Percentiles rank a stretch among this genome's conserved stretches.
Evolutionary conservation across 2,329 filamentous ascomycete species (phyloP).

Genomic region (Claviceps citrina): DNA sequence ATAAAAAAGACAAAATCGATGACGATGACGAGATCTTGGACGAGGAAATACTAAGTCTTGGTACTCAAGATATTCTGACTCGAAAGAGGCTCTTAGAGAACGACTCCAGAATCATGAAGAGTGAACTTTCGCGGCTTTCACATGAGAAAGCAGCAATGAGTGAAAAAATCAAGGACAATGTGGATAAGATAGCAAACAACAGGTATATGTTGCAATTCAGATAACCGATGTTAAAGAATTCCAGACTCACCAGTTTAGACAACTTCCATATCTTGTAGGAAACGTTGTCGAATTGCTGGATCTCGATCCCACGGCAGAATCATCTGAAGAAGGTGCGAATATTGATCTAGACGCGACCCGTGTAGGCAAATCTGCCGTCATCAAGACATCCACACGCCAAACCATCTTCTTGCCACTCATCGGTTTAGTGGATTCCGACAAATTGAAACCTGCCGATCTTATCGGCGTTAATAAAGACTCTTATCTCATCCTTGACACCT

Average conservation of each 20-base stretch:
- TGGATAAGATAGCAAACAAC: constrained; percentile 99
- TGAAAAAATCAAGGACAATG: constrained; percentile 98
- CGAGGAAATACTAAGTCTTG: constrained; percentile 81
- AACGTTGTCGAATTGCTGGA: constrained; percentile 97
- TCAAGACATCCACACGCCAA: constrained; percentile 96
- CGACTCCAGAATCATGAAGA: constrained; percentile 96
- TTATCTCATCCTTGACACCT: constrained; percentile 88
- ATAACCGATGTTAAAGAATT: background rate
- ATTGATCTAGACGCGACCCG: constrained; percentile 94
- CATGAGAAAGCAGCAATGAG: constrained; percentile 94
- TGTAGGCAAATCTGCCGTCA: constrained; percentile 95
- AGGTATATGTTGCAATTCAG: constrained; percentile 39
- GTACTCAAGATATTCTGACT: constrained; percentile 87
- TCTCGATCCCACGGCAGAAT: constrained; percentile 88
- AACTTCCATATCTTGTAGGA: constrained; percentile 94
- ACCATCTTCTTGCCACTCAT: constrained; percentile 98
- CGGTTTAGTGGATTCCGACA: constrained; percentile 87
- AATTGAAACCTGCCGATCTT: constrained; percentile 85
- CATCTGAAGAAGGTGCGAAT: constrained; percentile 93
- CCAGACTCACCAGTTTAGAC: constrained; percentile 34
- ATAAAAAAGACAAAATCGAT: constrained; percentile 68
- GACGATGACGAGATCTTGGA: constrained; percentile 73
- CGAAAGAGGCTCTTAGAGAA: constrained; percentile 88
- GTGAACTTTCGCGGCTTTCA: constrained; percentile 81
- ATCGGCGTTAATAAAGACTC: constrained; percentile 99